Percentiles rank a stretch among this genome's conserved stretches.
Conservation (phyloP, 345 rosid genomes). For the Excoecaria cochinchinensis region DNA sequence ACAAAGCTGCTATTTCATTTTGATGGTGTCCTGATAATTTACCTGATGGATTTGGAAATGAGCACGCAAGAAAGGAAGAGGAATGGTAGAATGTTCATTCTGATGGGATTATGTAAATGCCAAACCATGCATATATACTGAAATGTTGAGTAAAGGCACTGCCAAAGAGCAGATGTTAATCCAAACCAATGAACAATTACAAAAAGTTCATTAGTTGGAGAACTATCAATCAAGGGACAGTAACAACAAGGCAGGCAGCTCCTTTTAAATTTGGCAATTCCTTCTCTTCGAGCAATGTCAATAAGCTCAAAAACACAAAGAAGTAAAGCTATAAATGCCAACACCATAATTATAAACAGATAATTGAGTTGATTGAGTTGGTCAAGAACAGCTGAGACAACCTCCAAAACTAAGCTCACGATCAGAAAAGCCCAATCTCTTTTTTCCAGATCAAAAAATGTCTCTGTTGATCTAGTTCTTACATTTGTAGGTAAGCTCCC, state of each 20-base stretch:
- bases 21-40: background rate
- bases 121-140: background rate
- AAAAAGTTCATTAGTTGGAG: background rate
- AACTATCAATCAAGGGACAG: background rate
- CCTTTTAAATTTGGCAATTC: background rate
- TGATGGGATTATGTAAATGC: conserved; percentile 7
- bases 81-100: conserved; percentile 5
- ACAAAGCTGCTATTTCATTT: background rate
- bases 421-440: background rate
- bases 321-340: background rate
- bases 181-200: background rate
- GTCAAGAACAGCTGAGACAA: conserved; percentile 4
- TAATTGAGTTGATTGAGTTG: background rate
- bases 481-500: background rate
- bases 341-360: background rate
- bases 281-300: background rate
- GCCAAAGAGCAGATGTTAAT: conserved; percentile 1
- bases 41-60: background rate
- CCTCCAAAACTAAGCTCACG: conserved; percentile 8
- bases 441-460: background rate
- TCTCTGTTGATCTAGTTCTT: background rate
- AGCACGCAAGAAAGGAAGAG: background rate
- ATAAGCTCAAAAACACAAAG: background rate
- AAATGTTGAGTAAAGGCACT: background rate
- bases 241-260: background rate